phyloP scores from a whole-genome alignment of 768 basidiomycete species.

The Boletales sp. region DNA sequence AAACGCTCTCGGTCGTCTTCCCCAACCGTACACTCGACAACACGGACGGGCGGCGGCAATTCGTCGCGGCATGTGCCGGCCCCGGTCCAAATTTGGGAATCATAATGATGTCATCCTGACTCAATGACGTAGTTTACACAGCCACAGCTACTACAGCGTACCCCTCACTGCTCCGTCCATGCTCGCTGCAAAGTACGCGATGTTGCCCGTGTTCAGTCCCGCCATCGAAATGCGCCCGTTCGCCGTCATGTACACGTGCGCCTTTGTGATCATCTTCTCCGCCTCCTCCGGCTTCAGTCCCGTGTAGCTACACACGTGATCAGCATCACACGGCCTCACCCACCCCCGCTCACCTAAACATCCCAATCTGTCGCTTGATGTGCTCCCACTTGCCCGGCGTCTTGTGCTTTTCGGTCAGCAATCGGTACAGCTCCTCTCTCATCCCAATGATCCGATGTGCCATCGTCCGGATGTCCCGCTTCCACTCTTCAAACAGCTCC shows the following conservation, averaged over 20 bases:
- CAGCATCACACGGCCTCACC: slow-evolving; percentile 6
- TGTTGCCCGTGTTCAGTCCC: slow-evolving; percentile 76
- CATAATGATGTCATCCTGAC: slow-evolving; percentile 30
- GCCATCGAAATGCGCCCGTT: slow-evolving; percentile 97
- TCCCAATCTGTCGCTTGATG: slow-evolving; percentile 93
- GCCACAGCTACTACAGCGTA: slow-evolving; percentile 30
- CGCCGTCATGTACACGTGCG: slow-evolving; percentile 79
- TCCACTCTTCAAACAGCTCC: slow-evolving; percentile 84
- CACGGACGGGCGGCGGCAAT: no score
- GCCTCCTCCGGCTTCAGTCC: slow-evolving; percentile 69
- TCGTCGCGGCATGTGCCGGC: no score
- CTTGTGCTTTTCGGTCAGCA: slow-evolving; percentile 68
- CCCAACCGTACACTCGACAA: no score
- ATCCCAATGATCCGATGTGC: slow-evolving; percentile 72
- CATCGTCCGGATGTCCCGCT: slow-evolving; percentile 87
- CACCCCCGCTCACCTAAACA: slow-evolving; percentile 72
- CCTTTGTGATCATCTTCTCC: slow-evolving; percentile 62
- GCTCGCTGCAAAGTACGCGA: slow-evolving; percentile 69
- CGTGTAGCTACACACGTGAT: slow-evolving; percentile 61
- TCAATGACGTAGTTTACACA: slow-evolving; percentile 27
- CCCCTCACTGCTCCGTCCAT: slow-evolving; percentile 67
- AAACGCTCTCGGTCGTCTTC: no score
- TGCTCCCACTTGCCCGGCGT: slow-evolving; percentile 97
- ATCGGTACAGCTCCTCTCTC: slow-evolving; percentile 72
- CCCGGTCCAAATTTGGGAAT: slow-evolving; percentile 26